Conservation (phyloP, 352 stramenopile species). For the Globisporangium carolinianum region DNA sequence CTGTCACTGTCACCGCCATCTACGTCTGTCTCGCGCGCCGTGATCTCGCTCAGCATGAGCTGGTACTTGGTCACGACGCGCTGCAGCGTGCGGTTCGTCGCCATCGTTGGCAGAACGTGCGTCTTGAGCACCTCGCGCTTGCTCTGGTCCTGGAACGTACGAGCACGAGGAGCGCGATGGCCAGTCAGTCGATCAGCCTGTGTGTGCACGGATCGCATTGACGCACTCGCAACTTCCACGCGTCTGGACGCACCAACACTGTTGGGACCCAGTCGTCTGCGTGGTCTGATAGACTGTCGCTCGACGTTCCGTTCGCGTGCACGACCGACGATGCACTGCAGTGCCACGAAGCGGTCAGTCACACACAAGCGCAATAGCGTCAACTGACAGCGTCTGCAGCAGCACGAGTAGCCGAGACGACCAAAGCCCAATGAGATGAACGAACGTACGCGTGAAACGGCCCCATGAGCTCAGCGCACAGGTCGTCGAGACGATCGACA, state of each 20-base stretch:
- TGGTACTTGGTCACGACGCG: conserved; percentile 81
- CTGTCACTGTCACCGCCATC: conserved; percentile 1
- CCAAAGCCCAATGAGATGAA: background rate
- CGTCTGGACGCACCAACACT: conserved; percentile 27
- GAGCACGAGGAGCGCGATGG: no score
- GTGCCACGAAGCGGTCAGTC: background rate
- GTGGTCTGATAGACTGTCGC: background rate
- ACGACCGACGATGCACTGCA: background rate
- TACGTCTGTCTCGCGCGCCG: conserved; percentile 26
- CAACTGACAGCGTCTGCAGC: no score
- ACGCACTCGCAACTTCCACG: background rate
- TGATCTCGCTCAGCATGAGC: conserved; percentile 74
- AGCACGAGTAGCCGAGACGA: no score
- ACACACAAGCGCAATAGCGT: no score
- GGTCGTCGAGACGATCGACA: conserved; percentile 58
- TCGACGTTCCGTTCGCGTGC: background rate
- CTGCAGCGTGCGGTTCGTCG: conserved; percentile 71
- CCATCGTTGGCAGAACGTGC: conserved; percentile 71
- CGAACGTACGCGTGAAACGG: conserved; percentile 51
- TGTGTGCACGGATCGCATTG: no score
- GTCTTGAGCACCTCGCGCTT: conserved; percentile 75
- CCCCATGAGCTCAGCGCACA: conserved; percentile 75
- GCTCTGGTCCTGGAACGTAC: conserved; percentile 32
- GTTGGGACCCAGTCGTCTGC: conserved; percentile 25
- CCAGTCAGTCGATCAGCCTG: no score